Percentiles rank a stretch among this genome's conserved stretches.
These are phyloP conservation scores for Verbascum thapsus DNA, from an alignment of 257 asterid genomes.

Conservation along the genomic window DNA sequence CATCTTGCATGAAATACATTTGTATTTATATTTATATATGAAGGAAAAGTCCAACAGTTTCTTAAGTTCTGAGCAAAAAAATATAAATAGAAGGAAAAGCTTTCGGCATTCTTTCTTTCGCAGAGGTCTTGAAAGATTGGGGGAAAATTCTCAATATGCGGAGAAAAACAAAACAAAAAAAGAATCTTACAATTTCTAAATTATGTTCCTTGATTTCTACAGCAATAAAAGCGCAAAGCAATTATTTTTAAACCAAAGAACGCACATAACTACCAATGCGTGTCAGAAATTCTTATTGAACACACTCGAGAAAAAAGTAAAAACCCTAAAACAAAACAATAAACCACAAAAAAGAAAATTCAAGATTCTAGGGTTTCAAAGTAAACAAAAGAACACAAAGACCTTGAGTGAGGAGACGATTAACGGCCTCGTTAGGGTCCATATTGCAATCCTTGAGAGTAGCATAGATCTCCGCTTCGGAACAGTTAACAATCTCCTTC, in stretches of 20 bases:
- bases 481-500: constrained; percentile 83
- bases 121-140: not conserved
- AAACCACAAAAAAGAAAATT: not conserved
- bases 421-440: constrained; percentile 98
- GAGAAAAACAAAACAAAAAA: not conserved
- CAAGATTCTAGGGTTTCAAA: constrained; percentile 24
- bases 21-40: not conserved
- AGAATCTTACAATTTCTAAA: not conserved
- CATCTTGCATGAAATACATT: not conserved
- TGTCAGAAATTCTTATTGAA: not conserved
- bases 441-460: constrained; percentile 90
- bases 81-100: not conserved
- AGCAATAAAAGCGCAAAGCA: not conserved
- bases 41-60: not conserved
- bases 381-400: not conserved
- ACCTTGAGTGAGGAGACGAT: constrained; percentile 92
- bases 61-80: constrained; percentile 2
- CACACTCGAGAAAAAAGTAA: constrained; percentile 7
- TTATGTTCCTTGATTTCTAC: not conserved
- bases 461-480: constrained; percentile 97
- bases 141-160: not conserved
- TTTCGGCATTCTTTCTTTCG: constrained; percentile 5
- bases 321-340: not conserved
- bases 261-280: constrained; percentile 5
- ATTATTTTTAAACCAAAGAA: constrained; percentile 9